Evolutionary conservation across 2,329 filamentous ascomycete species (phyloP).

Genomic region (Phyllosticta citriasiana): DNA sequence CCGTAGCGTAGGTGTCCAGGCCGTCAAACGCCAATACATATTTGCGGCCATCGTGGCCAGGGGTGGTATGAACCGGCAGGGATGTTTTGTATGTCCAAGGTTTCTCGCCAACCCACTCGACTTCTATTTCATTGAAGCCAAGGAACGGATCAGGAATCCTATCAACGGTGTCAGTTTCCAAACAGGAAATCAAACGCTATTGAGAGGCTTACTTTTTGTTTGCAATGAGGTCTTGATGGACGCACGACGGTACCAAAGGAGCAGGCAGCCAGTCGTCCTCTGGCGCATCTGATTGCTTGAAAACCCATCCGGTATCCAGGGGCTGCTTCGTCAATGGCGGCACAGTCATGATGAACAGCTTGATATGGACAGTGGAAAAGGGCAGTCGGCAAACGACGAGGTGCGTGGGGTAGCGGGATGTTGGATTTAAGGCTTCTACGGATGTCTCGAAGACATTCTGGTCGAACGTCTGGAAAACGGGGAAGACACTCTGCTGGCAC

Average conservation of each 20-base stretch:
- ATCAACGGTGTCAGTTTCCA: not conserved
- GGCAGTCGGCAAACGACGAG: not conserved
- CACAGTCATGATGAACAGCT: slow-evolving; percentile 15
- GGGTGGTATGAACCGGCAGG: slow-evolving; percentile 24
- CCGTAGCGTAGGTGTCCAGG: slow-evolving; percentile 53
- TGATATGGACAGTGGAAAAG: not conserved
- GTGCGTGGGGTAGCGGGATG: not conserved
- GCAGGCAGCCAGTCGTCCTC: slow-evolving; percentile 36
- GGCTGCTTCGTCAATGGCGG: slow-evolving; percentile 19
- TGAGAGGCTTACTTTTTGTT: slow-evolving; percentile 32
- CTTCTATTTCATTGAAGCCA: slow-evolving; percentile 40
- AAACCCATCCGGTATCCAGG: slow-evolving; percentile 33
- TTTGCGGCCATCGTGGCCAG: slow-evolving; percentile 19
- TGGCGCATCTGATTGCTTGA: slow-evolving; percentile 34
- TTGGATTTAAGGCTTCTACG: not conserved
- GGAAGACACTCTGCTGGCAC: not conserved
- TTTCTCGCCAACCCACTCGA: slow-evolving; percentile 41
- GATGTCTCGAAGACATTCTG: not conserved
- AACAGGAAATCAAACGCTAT: not conserved
- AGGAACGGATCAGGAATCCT: slow-evolving; percentile 42
- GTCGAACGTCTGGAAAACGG: not conserved
- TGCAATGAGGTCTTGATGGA: slow-evolving; percentile 38
- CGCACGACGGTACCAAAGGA: slow-evolving; percentile 36
- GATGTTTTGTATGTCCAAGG: slow-evolving; percentile 37
- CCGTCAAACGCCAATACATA: slow-evolving; percentile 51